Evolutionary conservation across 2,329 filamentous ascomycete genomes (phyloP).

Genomic region (Fusarium drepaniforme): DNA sequence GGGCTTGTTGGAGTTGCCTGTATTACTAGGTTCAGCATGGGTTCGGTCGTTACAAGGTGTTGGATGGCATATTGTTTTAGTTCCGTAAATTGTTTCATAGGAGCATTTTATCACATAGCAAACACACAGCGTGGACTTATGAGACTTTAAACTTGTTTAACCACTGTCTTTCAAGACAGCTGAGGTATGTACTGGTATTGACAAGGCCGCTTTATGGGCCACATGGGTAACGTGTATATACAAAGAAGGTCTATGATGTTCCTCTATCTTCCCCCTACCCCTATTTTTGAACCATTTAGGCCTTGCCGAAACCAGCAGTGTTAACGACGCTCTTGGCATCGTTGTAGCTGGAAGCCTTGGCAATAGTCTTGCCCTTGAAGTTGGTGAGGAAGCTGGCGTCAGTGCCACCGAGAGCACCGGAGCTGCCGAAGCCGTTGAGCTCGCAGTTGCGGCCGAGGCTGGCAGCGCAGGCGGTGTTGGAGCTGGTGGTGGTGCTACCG

Average conservation of each 20-base stretch:
- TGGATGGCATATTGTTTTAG: constrained; percentile 9
- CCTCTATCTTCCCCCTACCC: not conserved
- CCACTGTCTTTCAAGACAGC: not conserved
- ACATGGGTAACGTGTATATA: constrained; percentile 30
- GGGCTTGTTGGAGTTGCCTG: not conserved
- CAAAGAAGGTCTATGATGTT: constrained; percentile 27
- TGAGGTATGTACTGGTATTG: constrained; percentile 26
- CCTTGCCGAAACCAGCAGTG: constrained; percentile 60
- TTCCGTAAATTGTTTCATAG: not conserved
- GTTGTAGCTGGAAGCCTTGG: constrained; percentile 53
- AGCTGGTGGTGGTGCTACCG: constrained; percentile 45
- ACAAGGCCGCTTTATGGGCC: constrained; percentile 14
- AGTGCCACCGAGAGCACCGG: constrained; percentile 53
- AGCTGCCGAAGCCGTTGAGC: constrained; percentile 61
- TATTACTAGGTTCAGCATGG: constrained; percentile 2
- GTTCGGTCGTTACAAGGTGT: constrained; percentile 24
- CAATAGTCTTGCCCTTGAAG: constrained; percentile 66
- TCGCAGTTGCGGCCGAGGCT: constrained; percentile 63
- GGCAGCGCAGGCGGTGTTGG: constrained; percentile 56
- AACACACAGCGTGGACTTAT: not conserved
- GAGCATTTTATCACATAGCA: not conserved
- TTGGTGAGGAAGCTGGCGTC: constrained; percentile 62
- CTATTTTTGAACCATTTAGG: constrained; percentile 42
- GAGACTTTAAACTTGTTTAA: not conserved
- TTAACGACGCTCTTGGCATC: constrained; percentile 52